Evolutionary conservation across 768 basidiomycete species (phyloP).

Genomic region (Phylloporus sp.): DNA sequence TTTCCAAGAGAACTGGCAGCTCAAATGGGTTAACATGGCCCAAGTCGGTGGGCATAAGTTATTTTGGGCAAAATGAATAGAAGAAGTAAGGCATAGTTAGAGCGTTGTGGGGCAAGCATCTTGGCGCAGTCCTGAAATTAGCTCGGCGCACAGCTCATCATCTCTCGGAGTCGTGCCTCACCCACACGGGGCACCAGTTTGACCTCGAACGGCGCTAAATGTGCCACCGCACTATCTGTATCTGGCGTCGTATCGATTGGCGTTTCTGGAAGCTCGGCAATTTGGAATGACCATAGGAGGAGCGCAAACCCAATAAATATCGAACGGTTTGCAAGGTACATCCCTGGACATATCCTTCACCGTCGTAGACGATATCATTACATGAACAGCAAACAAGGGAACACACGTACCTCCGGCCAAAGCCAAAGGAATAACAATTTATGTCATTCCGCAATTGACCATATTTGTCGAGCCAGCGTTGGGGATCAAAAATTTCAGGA

Average conservation of each 20-base stretch:
- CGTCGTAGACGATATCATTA: background rate
- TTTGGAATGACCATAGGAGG: conserved; percentile 58
- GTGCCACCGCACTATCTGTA: conserved; percentile 55
- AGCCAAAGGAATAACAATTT: conserved; percentile 49
- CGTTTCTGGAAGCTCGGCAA: conserved; percentile 41
- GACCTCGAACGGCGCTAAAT: conserved; percentile 53
- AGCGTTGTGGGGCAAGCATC: no score
- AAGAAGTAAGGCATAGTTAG: no score
- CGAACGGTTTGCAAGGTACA: conserved; percentile 48
- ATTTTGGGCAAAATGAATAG: no score
- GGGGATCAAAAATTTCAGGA: conserved; percentile 54
- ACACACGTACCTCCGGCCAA: conserved; percentile 38
- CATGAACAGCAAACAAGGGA: background rate
- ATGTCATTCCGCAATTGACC: conserved; percentile 46
- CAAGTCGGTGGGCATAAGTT: no score
- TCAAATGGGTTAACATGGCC: no score
- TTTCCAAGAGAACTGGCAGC: no score
- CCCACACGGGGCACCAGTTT: conserved; percentile 46
- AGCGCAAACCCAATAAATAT: conserved; percentile 59
- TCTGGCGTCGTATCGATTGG: conserved; percentile 54
- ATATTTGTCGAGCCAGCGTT: conserved; percentile 47
- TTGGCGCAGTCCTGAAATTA: no score
- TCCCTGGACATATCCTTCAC: conserved; percentile 55
- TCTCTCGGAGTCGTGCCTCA: conserved; percentile 11
- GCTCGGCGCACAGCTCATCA: conserved; percentile 10